A percentile compares a stretch with the other conserved stretches of the same genome.
Conservation (phyloP, 371 early-diverging fungal genomes). For the Umbelopsis sp. region DNA sequence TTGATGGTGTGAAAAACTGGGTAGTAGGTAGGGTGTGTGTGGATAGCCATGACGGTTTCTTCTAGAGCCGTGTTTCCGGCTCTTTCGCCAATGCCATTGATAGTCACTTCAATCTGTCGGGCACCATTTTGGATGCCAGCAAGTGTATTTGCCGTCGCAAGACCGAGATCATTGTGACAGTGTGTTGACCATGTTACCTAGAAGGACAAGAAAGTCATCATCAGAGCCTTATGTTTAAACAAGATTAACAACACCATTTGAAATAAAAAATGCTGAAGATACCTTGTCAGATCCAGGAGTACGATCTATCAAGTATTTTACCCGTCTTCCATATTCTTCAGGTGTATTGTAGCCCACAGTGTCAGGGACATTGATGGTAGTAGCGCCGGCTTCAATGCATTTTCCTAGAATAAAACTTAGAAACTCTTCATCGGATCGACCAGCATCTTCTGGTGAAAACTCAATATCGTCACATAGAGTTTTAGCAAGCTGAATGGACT, state of each 20-base stretch:
- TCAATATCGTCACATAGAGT: conserved; percentile 87
- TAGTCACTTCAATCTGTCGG: conserved; percentile 95
- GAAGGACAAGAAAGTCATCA: background rate
- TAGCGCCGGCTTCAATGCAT: conserved; percentile 95
- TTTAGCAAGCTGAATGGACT: conserved; percentile 80
- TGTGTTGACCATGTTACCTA: conserved; percentile 91
- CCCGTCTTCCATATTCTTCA: conserved; percentile 84
- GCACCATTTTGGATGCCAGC: conserved; percentile 90
- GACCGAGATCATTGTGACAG: conserved; percentile 96
- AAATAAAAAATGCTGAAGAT: background rate
- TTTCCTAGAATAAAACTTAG: conserved; percentile 80
- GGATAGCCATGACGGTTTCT: conserved; percentile 93
- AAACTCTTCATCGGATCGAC: conserved; percentile 87
- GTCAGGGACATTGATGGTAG: conserved; percentile 95
- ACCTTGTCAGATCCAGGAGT: conserved; percentile 72
- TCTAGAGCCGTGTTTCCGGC: conserved; percentile 97
- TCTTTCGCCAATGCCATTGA: conserved; percentile 97
- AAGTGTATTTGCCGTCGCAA: conserved; percentile 96
- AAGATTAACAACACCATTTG: background rate
- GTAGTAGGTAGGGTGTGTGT: conserved; percentile 82
- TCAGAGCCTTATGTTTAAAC: background rate
- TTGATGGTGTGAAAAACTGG: conserved; percentile 90
- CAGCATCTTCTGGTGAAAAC: conserved; percentile 95
- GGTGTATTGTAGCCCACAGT: conserved; percentile 96
- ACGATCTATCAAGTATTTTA: conserved; percentile 78